Percentiles rank a stretch among this genome's conserved stretches.
Conservation (phyloP, 73 alveolate species). For the Blepharisma stoltei region DNA sequence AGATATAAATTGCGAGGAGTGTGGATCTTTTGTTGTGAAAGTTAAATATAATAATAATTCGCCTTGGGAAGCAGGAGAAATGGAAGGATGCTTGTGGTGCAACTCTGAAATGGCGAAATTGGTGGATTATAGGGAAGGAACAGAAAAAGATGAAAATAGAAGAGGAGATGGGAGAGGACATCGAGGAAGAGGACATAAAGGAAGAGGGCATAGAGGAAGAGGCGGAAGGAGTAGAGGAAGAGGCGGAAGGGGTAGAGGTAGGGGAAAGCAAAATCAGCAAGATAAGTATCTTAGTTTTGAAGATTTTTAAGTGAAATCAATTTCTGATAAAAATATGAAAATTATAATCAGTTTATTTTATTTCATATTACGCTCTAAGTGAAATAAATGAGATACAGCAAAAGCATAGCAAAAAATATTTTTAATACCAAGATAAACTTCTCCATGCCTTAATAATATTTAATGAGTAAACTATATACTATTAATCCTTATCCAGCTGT, state of each 20-base stretch:
- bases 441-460: too few species aligned
- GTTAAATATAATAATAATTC: conserved; percentile 3
- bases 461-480: too few species aligned
- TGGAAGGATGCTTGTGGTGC: neutral
- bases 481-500: too few species aligned
- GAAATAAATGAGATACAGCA: too few species aligned
- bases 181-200: conserved; percentile 23
- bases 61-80: neutral
- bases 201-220: conserved; percentile 27
- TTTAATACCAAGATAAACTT: too few species aligned
- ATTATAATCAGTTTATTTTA: too few species aligned
- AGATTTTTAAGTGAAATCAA: too few species aligned
- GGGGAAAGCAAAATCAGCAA: neutral
- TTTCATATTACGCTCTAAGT: too few species aligned
- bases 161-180: conserved; percentile 16
- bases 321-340: too few species aligned
- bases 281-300: too few species aligned
- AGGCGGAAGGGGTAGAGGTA: conserved; percentile 5
- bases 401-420: too few species aligned
- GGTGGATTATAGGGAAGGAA: neutral
- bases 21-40: conserved; percentile 16
- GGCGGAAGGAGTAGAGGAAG: conserved; percentile 25
- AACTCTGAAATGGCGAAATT: neutral
- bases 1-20: neutral
- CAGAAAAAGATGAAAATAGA: neutral